phyloP scores from a whole-genome alignment of 2,329 filamentous ascomycete species.

The Fusarium staphyleae region DNA sequence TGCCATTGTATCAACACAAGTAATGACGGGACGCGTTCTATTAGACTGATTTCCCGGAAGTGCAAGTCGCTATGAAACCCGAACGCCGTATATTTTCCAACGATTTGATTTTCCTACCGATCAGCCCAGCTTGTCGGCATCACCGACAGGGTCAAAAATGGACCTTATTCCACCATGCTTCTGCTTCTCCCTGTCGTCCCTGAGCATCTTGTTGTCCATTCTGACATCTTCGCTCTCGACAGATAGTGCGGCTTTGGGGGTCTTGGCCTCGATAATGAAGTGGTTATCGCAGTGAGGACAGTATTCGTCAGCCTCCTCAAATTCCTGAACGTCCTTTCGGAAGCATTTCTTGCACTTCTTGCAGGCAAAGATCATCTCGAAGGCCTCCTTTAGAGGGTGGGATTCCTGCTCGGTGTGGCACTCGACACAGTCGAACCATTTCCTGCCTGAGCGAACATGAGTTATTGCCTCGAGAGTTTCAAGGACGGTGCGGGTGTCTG shows the following conservation, averaged over 20 bases:
- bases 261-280: slow-evolving; percentile 88
- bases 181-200: slow-evolving; percentile 74
- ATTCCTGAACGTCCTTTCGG: slow-evolving; percentile 89
- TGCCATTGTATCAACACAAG: slow-evolving; percentile 50
- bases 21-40: slow-evolving; percentile 42
- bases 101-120: slow-evolving; percentile 32
- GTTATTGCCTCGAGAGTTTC: background rate
- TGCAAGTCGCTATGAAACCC: slow-evolving; percentile 38
- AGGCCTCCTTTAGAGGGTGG: slow-evolving; percentile 76
- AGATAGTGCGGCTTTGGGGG: slow-evolving; percentile 81
- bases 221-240: slow-evolving; percentile 92
- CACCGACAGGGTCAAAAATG: slow-evolving; percentile 78
- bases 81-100: slow-evolving; percentile 42
- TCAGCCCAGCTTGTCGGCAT: slow-evolving; percentile 78
- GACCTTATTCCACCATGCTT: slow-evolving; percentile 61
- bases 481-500: background rate
- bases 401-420: slow-evolving; percentile 85
- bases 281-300: slow-evolving; percentile 99
- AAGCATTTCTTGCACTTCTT: slow-evolving; percentile 99
- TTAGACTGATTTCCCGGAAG: slow-evolving; percentile 26
- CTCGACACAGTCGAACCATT: slow-evolving; percentile 99
- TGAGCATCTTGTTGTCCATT: slow-evolving; percentile 88
- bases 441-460: slow-evolving; percentile 66
- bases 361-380: slow-evolving; percentile 95
- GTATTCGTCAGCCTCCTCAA: slow-evolving; percentile 97